Evolutionary conservation across 306 rosid genomes (phyloP).

Genomic region (Cucurbita argyrosperma): DNA sequence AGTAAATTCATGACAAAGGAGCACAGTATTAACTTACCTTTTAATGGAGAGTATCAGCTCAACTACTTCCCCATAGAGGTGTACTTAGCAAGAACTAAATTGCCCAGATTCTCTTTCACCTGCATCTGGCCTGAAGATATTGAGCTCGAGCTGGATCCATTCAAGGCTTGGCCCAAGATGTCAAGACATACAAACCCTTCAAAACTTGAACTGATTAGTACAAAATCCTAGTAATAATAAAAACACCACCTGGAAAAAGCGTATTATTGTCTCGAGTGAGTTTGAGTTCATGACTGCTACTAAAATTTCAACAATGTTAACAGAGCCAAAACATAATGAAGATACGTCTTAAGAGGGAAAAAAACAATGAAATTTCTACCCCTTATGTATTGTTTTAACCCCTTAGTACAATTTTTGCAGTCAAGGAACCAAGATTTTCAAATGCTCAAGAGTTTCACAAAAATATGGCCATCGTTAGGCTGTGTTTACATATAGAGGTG

Average conservation of each 20-base stretch:
- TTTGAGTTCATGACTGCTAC: not conserved
- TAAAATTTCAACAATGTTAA: not conserved
- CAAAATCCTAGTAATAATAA: not conserved
- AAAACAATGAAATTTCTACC: not conserved
- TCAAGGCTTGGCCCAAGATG: slow-evolving; percentile 57
- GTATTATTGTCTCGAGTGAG: not conserved
- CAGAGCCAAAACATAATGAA: not conserved
- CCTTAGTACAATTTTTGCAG: not conserved
- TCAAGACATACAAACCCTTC: slow-evolving; percentile 74
- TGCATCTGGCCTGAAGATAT: slow-evolving; percentile 84
- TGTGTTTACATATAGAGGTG: not conserved
- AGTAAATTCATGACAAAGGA: slow-evolving; percentile 51
- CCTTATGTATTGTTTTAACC: not conserved
- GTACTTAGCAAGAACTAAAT: slow-evolving; percentile 73
- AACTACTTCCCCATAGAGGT: slow-evolving; percentile 81
- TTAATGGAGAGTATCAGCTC: slow-evolving; percentile 21
- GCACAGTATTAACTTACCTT: slow-evolving; percentile 36
- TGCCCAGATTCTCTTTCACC: slow-evolving; percentile 46
- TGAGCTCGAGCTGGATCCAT: slow-evolving; percentile 81
- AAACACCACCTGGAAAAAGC: not conserved
- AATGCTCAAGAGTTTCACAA: not conserved
- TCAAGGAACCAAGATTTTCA: not conserved
- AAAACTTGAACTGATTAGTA: slow-evolving; percentile 25
- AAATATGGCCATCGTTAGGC: not conserved
- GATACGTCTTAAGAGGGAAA: slow-evolving; percentile 2